Conservation (phyloP, 148 eudicot genomes). For the Silene latifolia region DNA sequence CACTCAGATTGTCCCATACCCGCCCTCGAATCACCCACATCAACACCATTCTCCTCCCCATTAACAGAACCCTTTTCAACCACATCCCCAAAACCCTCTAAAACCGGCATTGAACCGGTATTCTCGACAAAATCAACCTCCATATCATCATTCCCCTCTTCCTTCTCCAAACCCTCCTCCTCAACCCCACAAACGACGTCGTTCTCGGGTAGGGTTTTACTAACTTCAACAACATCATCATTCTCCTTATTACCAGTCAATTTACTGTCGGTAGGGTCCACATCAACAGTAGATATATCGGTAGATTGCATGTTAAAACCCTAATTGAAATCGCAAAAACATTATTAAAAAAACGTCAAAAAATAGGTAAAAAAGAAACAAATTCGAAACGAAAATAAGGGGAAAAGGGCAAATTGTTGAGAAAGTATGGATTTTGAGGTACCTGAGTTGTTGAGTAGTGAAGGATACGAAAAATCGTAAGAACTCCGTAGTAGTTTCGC, state of each 20-base stretch:
- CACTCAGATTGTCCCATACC: neutral
- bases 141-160: slow-evolving; percentile 13
- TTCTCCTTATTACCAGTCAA: neutral
- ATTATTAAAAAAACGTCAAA: neutral
- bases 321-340: neutral
- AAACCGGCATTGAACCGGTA: neutral
- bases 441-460: neutral
- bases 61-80: neutral
- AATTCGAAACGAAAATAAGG: neutral
- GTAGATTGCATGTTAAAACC: slow-evolving; percentile 15
- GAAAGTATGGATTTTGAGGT: neutral
- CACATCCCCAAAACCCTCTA: slow-evolving; percentile 8
- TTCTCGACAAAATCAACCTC: slow-evolving; percentile 18
- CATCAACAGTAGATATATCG: neutral
- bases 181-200: neutral
- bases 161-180: neutral
- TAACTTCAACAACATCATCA: neutral
- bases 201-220: neutral
- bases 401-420: neutral
- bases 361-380: neutral
- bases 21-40: neutral
- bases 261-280: neutral
- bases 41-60: neutral
- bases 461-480: neutral
- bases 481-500: neutral